These are phyloP conservation scores for Stipa capillata DNA, from an alignment of 176 grass and related monocot species.

Conservation along the genomic window DNA sequence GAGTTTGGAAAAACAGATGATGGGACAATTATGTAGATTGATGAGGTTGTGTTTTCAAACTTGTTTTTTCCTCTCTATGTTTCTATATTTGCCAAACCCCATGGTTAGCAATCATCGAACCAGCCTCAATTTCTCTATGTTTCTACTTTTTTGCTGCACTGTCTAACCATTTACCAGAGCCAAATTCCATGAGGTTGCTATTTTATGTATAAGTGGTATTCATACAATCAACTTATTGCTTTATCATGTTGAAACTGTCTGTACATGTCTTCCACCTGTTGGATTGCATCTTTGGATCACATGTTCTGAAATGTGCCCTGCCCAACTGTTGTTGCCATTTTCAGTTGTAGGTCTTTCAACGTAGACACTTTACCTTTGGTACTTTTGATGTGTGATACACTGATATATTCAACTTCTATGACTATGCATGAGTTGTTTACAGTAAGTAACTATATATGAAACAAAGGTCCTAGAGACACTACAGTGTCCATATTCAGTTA, in stretches of 20 bases:
- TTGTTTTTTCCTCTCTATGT: not conserved
- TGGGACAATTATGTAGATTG: constrained; percentile 81
- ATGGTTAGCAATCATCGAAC: too few species aligned
- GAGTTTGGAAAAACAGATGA: constrained; percentile 87
- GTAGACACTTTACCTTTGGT: not conserved
- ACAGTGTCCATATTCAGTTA: not conserved
- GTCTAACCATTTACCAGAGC: too few species aligned
- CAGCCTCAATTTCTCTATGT: too few species aligned
- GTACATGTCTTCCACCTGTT: not conserved
- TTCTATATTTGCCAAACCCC: too few species aligned
- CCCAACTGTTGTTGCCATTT: not conserved
- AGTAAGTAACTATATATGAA: not conserved
- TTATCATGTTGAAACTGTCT: not conserved
- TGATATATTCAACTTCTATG: not conserved
- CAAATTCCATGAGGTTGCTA: not conserved
- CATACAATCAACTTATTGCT: not conserved
- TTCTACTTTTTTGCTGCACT: too few species aligned
- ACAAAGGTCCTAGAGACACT: not conserved
- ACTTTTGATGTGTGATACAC: not conserved
- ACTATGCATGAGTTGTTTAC: not conserved
- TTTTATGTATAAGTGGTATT: not conserved
- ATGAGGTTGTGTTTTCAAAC: constrained; percentile 58
- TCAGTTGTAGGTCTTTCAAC: not conserved
- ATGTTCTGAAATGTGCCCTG: not conserved
- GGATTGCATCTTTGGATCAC: not conserved